Evolutionary conservation across 495 filamentous ascomycete species (phyloP).

Genomic region (Evernia prunastri): DNA sequence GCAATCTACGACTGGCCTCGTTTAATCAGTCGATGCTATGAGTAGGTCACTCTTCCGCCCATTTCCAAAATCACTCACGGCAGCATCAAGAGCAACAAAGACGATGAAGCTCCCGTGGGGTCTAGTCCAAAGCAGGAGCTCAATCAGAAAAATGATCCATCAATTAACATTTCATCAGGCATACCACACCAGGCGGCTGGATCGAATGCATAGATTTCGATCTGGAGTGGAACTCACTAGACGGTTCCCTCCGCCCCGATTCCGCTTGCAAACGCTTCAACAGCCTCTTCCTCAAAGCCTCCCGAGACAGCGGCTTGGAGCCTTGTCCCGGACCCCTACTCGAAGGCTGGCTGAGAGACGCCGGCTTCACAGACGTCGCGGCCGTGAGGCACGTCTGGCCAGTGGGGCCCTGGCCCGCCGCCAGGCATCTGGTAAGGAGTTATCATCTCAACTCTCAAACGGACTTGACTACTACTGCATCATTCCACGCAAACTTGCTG

Average conservation of each 20-base stretch:
- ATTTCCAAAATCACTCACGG: background rate
- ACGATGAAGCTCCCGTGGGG: background rate
- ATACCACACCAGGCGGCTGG: constrained; percentile 29
- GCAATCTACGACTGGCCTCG: constrained; percentile 51
- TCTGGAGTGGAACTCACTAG: constrained; percentile 23
- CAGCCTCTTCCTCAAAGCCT: background rate
- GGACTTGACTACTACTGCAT: background rate
- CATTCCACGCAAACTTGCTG: too few species aligned
- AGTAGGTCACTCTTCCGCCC: constrained; percentile 11
- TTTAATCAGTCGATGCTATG: constrained; percentile 32
- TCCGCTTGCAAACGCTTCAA: constrained; percentile 13
- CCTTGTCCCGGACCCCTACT: constrained; percentile 23
- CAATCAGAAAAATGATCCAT: background rate
- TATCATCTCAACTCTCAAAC: too few species aligned
- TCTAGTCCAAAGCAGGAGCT: background rate
- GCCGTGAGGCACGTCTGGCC: constrained; percentile 24
- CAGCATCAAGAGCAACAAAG: background rate
- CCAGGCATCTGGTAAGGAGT: constrained; percentile 25
- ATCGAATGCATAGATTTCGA: constrained; percentile 32
- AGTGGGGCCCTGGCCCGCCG: constrained; percentile 31
- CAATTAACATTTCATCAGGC: background rate
- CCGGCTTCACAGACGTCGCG: constrained; percentile 27
- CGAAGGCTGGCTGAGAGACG: constrained; percentile 24
- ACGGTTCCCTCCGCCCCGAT: constrained; percentile 23
- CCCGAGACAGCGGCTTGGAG: constrained; percentile 8